Evolutionary conservation across 306 rosid genomes (phyloP), one percentile per base, ranked within the genome.

Genomic region (Prinsepia uniflora): DNA sequence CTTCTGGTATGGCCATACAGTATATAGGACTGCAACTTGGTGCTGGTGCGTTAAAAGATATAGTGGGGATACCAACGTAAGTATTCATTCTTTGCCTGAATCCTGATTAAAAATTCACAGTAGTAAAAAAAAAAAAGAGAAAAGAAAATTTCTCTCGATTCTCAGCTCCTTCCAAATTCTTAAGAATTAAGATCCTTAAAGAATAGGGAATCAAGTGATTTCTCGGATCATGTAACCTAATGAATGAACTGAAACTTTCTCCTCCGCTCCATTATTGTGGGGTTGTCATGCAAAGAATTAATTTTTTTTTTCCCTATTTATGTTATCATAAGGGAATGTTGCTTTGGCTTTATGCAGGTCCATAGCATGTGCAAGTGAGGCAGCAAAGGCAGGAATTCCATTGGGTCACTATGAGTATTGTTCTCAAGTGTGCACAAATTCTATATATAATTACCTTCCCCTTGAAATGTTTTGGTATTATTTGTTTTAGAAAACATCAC

Each of bases 21-120:
- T 90, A 92, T 83, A 70, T 92, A 79, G 96, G 98, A 75, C 82
- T 78, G 76, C 90, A 87, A 68, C 95, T 92, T 82, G 92, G 90
- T 8, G 46, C 75, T 2, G 96, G 98, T 70, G 83, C 83, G 81
- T 82, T 89, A 44, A 85, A 84, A 81, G 85, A 89, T 79, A 66
- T 92, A 76, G 83, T 87, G 34, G 96, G 96, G 77, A 85, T 89
- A 73, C 98, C 98, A 52, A 92, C 75, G 96, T 92, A 80, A 84
- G 96, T 76, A 70, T 82, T 58, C 67, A 24, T 62, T 67, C 60
- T 54, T 78, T 74, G 36, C 40, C 36, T 30, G 36, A 30, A 30
- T 30, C 58, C 53, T 36, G n/a, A 62, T 34, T 14, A 41, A 47
- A 6, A 10, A n/a, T 59, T 68, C 7, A 22, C 18, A 46, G 40